Evolutionary conservation across 495 filamentous ascomycete genomes (phyloP).

Genomic region (Aspergillus ostianus): DNA sequence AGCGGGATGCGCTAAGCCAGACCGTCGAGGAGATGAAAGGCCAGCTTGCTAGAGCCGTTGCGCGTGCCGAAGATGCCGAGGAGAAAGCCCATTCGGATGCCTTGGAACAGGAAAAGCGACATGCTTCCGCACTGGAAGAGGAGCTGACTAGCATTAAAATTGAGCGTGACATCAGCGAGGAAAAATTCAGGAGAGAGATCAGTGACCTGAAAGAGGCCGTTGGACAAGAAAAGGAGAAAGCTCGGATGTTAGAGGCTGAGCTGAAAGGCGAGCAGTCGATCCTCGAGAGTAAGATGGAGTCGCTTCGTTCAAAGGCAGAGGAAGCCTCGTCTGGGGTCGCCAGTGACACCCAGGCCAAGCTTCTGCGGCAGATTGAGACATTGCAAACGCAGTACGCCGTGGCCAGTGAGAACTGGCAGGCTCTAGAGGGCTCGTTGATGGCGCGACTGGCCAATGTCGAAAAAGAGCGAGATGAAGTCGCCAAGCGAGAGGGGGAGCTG

Average conservation of each 20-base stretch:
- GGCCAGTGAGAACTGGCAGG: slow-evolving; percentile 96
- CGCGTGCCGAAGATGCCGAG: slow-evolving; percentile 67
- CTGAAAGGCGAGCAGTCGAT: slow-evolving; percentile 75
- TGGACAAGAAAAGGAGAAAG: slow-evolving; percentile 71
- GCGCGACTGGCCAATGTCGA: slow-evolving; percentile 73
- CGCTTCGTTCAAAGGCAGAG: slow-evolving; percentile 79
- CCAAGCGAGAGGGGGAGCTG: slow-evolving; percentile 80
- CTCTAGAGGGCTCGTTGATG: slow-evolving; percentile 80
- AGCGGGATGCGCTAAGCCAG: slow-evolving; percentile 62
- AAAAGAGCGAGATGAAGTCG: slow-evolving; percentile 82
- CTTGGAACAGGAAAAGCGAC: slow-evolving; percentile 66
- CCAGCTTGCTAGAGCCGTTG: slow-evolving; percentile 66
- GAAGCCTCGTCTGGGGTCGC: slow-evolving; percentile 80
- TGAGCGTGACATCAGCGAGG: slow-evolving; percentile 72
- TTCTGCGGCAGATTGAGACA: slow-evolving; percentile 91
- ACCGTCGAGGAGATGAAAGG: slow-evolving; percentile 67
- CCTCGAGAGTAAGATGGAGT: slow-evolving; percentile 88
- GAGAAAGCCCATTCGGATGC: slow-evolving; percentile 64
- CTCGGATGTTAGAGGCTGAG: slow-evolving; percentile 69
- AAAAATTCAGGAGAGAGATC: slow-evolving; percentile 67
- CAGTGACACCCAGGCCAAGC: slow-evolving; percentile 84
- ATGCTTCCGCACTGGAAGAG: slow-evolving; percentile 67
- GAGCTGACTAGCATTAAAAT: slow-evolving; percentile 67
- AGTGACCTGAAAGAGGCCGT: slow-evolving; percentile 66
- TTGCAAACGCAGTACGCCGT: slow-evolving; percentile 93